Evolutionary conservation across 2,329 filamentous ascomycete species (phyloP), one percentile per base, ranked within the genome.

Genomic region (Fusarium chlamydosporum): DNA sequence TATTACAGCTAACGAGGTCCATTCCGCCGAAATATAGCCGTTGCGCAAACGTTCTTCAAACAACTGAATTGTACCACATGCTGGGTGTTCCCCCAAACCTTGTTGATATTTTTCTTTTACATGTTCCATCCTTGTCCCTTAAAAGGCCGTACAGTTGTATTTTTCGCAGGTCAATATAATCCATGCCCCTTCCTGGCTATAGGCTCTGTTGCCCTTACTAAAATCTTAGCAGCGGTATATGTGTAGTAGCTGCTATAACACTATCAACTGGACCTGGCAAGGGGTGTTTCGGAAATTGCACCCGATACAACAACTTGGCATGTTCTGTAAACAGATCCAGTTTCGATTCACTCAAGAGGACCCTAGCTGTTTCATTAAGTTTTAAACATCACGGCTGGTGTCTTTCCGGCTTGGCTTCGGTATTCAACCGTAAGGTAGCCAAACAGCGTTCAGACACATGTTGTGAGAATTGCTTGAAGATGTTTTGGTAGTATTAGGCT

Each of bases 401-500:
- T 23, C 35, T 46, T 31, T 43, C 37, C 27, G 20, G 31, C 61
- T 70, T 52, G 56, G 65, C 55, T 57, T 34, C 23, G 27, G 26
- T 26, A 10, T 7, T 6, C 18, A 41, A 12, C 31, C 46, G 46
- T n/a, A 35, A 37, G 23, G 13, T 6, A 35, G n/a, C 47, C 47
- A 40, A 40, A 16, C 23, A 51, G 38, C 16, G 10, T 38, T 11
- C n/a, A 45, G 33, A 8, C 27, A 27, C 23, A 18, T 10, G 10
- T 23, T 29, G 6, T 8, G 26, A 29, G 16, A 50, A 50, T 26
- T 34, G 8, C 23, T 50, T 42, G 23, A 53, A 59, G 26, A 38
- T 42, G n/a, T 43, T 50, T 58, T 51, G 35, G 34, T 66, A 48
- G 45, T 46, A 69, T 70, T 70, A 69, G 45, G 13, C 54, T 67